These are phyloP conservation scores for Nemania serpens DNA, from an alignment of 2,329 filamentous ascomycete genomes.

Conservation along the genomic window DNA sequence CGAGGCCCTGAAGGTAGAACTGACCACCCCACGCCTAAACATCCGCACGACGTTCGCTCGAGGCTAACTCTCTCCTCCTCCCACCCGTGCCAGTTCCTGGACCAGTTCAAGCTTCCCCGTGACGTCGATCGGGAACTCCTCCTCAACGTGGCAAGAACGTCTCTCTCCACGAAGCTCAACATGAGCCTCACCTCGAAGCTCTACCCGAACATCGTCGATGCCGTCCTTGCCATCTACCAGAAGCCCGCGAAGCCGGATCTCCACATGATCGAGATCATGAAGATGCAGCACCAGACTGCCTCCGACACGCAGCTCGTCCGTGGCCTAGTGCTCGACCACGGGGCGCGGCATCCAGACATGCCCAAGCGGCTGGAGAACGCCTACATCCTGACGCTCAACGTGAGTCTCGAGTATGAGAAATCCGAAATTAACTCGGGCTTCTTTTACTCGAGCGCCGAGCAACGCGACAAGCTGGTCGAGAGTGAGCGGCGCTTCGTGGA, in stretches of 20 bases:
- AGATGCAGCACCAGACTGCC: conserved; percentile 97
- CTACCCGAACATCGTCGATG: conserved; percentile 93
- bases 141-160: conserved; percentile 90
- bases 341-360: conserved; percentile 97
- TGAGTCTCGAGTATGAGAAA: conserved; percentile 98
- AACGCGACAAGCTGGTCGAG: conserved; percentile 97
- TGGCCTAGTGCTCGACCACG: conserved; percentile 91
- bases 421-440: conserved; percentile 99
- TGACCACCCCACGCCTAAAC: neutral
- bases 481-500: conserved; percentile 96
- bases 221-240: conserved; percentile 92
- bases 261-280: conserved; percentile 99
- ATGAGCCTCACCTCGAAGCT: conserved; percentile 85
- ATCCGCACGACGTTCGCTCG: neutral
- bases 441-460: conserved; percentile 96
- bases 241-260: conserved; percentile 90
- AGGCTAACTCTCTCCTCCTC: neutral
- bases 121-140: conserved; percentile 93
- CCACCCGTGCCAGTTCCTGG: conserved; percentile 71
- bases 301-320: conserved; percentile 96
- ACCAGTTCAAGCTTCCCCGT: conserved; percentile 86
- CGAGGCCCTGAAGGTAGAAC: conserved; percentile 78
- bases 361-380: conserved; percentile 95
- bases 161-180: conserved; percentile 94
- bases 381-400: conserved; percentile 91